Evolutionary conservation across 129 eudicot species (phyloP).

Genomic region (Tagetes patula): DNA sequence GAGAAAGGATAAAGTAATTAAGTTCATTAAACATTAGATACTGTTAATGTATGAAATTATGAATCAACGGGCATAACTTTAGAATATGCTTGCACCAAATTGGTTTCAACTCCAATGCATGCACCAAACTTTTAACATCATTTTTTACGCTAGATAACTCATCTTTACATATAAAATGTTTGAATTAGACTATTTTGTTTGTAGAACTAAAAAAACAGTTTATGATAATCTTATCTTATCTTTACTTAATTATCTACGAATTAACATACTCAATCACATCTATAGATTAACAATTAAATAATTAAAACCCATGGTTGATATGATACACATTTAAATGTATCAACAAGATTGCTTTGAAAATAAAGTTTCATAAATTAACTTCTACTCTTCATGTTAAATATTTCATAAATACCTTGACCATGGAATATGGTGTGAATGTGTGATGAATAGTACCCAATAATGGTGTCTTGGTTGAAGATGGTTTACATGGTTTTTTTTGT

Average conservation of each 20-base stretch:
- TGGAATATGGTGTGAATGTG: background rate
- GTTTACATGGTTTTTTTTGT: background rate
- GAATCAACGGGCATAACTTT: background rate
- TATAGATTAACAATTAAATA: background rate
- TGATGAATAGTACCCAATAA: background rate
- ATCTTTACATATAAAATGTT: background rate
- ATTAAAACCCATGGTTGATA: background rate
- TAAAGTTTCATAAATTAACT: background rate
- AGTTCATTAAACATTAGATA: conserved; percentile 2
- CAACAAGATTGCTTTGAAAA: background rate
- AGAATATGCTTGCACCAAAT: background rate
- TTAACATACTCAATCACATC: background rate
- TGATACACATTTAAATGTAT: background rate
- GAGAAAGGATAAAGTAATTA: conserved; percentile 3
- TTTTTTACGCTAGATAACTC: background rate
- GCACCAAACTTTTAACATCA: background rate
- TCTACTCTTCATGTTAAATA: background rate
- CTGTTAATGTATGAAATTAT: conserved; percentile 7
- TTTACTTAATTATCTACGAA: no score
- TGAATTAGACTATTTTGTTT: background rate
- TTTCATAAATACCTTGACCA: background rate
- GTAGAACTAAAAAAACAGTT: background rate
- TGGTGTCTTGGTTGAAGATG: background rate
- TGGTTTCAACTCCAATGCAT: background rate
- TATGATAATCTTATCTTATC: no score